A percentile compares a stretch with the other conserved stretches of the same genome.
Evolutionary conservation across 139 green algal species (phyloP).

Genomic region (Desmodesmus armatus): DNA sequence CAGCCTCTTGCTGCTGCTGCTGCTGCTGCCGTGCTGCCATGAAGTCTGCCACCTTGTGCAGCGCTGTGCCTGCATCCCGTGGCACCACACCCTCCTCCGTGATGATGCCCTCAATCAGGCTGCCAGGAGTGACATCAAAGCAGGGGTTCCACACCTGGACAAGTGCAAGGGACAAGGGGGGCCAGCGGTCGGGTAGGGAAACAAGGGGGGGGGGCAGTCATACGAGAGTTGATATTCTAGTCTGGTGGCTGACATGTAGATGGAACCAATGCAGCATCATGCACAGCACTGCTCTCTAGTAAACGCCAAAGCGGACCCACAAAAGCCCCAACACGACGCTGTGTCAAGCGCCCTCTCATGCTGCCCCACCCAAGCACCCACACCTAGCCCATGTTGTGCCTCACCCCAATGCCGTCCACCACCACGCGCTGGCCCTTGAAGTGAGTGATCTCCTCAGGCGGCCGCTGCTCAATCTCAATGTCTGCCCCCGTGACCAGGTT

Average conservation of each 20-base stretch:
- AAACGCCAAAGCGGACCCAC: background rate
- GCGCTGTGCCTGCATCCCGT: conserved; percentile 20
- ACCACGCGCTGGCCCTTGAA: conserved; percentile 75
- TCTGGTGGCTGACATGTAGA: no score
- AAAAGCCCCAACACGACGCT: background rate
- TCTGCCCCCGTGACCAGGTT: conserved; percentile 66
- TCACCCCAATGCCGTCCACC: conserved; percentile 76
- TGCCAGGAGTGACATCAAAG: conserved; percentile 94
- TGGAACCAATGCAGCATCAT: no score
- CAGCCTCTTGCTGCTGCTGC: conserved; percentile 3
- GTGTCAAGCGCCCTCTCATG: background rate
- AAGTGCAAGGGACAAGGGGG: no score
- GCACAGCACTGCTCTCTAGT: background rate
- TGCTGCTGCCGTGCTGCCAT: conserved; percentile 13
- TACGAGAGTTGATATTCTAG: no score
- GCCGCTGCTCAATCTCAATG: conserved; percentile 94
- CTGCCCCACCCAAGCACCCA: background rate
- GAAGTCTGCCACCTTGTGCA: conserved; percentile 43
- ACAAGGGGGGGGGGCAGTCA: no score
- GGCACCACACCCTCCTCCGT: conserved; percentile 90
- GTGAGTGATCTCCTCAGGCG: conserved; percentile 86
- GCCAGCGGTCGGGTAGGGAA: no score
- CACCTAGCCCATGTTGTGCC: background rate
- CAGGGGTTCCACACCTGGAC: conserved; percentile 94
- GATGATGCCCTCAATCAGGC: conserved; percentile 94